Evolutionary conservation across 257 asterid genomes (phyloP).

Genomic region (Scutellaria barbata): DNA sequence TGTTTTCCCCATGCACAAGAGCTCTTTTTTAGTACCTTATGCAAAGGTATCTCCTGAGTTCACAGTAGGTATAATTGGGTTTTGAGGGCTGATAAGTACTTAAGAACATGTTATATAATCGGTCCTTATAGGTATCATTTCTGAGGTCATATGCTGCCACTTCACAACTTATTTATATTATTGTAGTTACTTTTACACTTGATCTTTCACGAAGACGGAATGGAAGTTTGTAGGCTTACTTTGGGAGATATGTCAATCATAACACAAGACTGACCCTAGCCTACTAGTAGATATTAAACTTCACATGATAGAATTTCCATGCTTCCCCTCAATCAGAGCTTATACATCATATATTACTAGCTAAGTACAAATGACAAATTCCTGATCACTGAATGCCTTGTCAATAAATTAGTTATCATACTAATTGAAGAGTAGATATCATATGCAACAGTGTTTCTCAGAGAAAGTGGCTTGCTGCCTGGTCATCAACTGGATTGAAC

Average conservation of each 20-base stretch:
- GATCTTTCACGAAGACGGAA: neutral
- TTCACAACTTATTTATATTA: neutral
- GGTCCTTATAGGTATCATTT: neutral
- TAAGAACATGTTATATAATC: neutral
- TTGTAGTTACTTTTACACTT: neutral
- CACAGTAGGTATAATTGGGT: neutral
- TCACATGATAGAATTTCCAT: neutral
- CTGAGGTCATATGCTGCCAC: neutral
- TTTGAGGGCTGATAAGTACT: no score
- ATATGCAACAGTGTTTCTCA: neutral
- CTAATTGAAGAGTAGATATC: neutral
- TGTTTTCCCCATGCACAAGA: neutral
- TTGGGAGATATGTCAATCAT: neutral
- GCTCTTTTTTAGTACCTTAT: neutral
- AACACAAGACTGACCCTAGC: neutral
- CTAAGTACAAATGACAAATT: neutral
- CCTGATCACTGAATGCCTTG: neutral
- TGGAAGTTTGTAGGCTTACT: neutral
- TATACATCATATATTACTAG: neutral
- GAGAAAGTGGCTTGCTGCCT: slow-evolving; percentile 7
- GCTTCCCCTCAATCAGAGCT: neutral
- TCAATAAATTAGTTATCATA: slow-evolving; percentile 7
- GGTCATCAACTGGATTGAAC: neutral
- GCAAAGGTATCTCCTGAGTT: neutral
- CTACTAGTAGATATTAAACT: neutral